Evolutionary conservation across 1,139 yeast species (phyloP).

Genomic region (Suhomyces ambrosiae): DNA sequence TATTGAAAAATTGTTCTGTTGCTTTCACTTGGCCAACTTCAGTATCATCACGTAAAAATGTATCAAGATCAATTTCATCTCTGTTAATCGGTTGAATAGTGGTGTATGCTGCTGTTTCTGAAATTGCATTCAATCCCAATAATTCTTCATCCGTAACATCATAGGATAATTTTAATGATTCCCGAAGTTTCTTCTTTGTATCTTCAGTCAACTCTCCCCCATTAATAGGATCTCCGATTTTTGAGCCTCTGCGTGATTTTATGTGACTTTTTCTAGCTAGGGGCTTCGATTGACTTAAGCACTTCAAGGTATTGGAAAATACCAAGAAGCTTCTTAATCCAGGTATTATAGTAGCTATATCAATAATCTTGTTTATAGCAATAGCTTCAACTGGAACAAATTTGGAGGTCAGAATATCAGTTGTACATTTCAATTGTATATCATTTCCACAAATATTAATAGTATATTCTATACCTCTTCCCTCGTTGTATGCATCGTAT

Average conservation of each 20-base stretch:
- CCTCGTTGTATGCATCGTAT: slow-evolving; percentile 23
- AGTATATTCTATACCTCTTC: slow-evolving; percentile 16
- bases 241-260: slow-evolving; percentile 15
- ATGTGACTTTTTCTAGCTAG: background rate
- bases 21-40: slow-evolving; percentile 9
- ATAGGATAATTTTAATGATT: slow-evolving; percentile 38
- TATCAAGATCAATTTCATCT: slow-evolving; percentile 25
- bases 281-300: slow-evolving; percentile 5
- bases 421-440: slow-evolving; percentile 8
- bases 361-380: slow-evolving; percentile 25
- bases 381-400: slow-evolving; percentile 26
- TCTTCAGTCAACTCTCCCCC: slow-evolving; percentile 22
- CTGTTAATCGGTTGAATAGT: slow-evolving; percentile 22
- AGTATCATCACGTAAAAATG: slow-evolving; percentile 12
- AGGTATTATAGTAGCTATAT: slow-evolving; percentile 30
- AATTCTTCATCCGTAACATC: slow-evolving; percentile 47
- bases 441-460: slow-evolving; percentile 2
- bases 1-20: slow-evolving; percentile 19
- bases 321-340: slow-evolving; percentile 36
- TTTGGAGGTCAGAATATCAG: slow-evolving; percentile 12
- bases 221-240: slow-evolving; percentile 6
- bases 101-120: slow-evolving; percentile 24
- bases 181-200: slow-evolving; percentile 34
- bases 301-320: slow-evolving; percentile 24
- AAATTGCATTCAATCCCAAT: slow-evolving; percentile 36